A percentile compares a stretch with the other conserved stretches of the same genome.
Evolutionary conservation across 345 rosid genomes (phyloP).

Genomic region (Salix viminalis): DNA sequence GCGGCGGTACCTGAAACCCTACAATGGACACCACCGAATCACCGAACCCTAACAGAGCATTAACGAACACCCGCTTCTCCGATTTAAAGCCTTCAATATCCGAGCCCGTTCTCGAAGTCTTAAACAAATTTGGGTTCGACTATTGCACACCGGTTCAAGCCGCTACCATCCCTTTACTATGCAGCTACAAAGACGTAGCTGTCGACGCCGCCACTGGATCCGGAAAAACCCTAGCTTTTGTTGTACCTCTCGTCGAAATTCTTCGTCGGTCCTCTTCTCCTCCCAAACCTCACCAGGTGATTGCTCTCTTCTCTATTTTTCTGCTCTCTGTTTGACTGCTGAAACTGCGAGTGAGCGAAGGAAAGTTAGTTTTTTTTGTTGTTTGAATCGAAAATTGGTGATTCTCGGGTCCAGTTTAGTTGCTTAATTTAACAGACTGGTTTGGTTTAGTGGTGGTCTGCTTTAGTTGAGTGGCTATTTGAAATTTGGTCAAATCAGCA

Average conservation of each 20-base stretch:
- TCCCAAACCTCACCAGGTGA: slow-evolving; percentile 72
- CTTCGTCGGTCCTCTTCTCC: slow-evolving; percentile 59
- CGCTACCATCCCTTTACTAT: slow-evolving; percentile 76
- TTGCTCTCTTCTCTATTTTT: neutral
- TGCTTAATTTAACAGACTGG: neutral
- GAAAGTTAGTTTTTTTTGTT: neutral
- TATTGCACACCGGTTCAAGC: slow-evolving; percentile 95
- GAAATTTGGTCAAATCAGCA: neutral
- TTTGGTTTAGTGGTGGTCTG: neutral
- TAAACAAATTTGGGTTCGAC: slow-evolving; percentile 50
- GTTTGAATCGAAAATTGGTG: neutral
- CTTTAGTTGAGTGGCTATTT: neutral
- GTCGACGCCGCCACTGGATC: slow-evolving; percentile 97
- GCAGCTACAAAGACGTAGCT: slow-evolving; percentile 82
- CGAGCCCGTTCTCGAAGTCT: slow-evolving; percentile 53
- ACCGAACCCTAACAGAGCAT: slow-evolving; percentile 50
- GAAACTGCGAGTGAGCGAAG: neutral
- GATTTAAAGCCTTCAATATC: slow-evolving; percentile 72
- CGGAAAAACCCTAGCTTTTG: slow-evolving; percentile 87
- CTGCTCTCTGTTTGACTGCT: neutral
- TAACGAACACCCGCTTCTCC: slow-evolving; percentile 68
- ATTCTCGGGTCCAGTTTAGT: neutral
- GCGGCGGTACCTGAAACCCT: neutral
- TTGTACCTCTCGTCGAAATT: slow-evolving; percentile 73
- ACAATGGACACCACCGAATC: slow-evolving; percentile 18